These are phyloP conservation scores for Scutellaria baicalensis DNA, from an alignment of 257 asterid species.

Conservation along the genomic window DNA sequence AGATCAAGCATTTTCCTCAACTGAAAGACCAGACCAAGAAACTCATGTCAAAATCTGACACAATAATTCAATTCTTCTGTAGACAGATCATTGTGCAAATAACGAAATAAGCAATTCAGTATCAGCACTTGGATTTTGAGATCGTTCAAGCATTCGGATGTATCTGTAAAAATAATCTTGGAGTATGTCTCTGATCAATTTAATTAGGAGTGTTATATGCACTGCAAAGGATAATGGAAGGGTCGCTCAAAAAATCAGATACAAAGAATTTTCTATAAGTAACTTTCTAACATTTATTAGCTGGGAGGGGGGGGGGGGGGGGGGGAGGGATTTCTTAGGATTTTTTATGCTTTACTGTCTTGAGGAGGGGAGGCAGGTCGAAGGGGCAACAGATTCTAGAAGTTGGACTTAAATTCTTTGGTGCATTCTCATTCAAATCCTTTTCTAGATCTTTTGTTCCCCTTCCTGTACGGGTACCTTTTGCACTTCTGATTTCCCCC, in stretches of 20 bases:
- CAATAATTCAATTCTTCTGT: neutral
- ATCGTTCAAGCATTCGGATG: neutral
- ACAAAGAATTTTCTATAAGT: neutral
- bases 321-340: too few relatives aligned
- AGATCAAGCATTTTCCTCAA: slow-evolving; percentile 96
- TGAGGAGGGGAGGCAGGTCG: neutral
- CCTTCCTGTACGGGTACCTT: neutral
- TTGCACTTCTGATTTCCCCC: neutral
- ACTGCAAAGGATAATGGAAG: neutral
- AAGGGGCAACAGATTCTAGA: neutral
- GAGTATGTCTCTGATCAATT: neutral
- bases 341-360: too few relatives aligned
- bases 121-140: neutral
- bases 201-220: neutral
- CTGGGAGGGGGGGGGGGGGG: too few relatives aligned
- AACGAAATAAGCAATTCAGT: neutral
- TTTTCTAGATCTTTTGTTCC: neutral
- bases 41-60: slow-evolving; percentile 8
- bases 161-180: neutral
- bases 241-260: neutral
- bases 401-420: neutral
- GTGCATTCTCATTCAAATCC: neutral
- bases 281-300: neutral
- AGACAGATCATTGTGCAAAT: neutral
- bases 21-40: slow-evolving; percentile 42